Evolutionary conservation across 345 rosid species (phyloP).

Genomic region (Lumnitzera littorea): DNA sequence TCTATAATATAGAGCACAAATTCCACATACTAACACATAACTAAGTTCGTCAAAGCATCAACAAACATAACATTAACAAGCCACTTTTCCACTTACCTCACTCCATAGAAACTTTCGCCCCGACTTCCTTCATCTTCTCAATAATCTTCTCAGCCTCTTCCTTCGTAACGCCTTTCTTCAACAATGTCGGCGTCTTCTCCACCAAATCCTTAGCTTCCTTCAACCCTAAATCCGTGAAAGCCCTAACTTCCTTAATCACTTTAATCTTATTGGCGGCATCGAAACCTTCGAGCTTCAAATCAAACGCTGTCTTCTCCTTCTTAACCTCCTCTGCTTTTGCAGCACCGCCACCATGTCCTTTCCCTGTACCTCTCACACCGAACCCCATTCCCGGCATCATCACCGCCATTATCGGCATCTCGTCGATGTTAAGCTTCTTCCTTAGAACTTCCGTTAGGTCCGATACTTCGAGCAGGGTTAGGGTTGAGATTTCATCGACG

Average conservation of each 20-base stretch:
- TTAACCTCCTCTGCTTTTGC: slow-evolving; percentile 47
- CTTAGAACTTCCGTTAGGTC: slow-evolving; percentile 69
- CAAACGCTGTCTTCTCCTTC: slow-evolving; percentile 58
- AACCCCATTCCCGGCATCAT: slow-evolving; percentile 93
- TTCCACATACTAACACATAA: too few relatives aligned
- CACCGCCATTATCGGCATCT: slow-evolving; percentile 77
- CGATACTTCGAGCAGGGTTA: slow-evolving; percentile 68
- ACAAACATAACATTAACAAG: too few relatives aligned
- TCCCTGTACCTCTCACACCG: slow-evolving; percentile 32
- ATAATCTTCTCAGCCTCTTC: slow-evolving; percentile 87
- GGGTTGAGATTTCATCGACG: slow-evolving; percentile 58
- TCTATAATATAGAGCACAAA: too few relatives aligned
- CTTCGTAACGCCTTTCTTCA: slow-evolving; percentile 86
- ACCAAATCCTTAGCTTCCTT: slow-evolving; percentile 98
- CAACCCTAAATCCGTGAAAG: slow-evolving; percentile 71
- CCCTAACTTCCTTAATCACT: slow-evolving; percentile 90
- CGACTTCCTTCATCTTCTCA: slow-evolving; percentile 72
- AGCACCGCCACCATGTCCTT: slow-evolving; percentile 27
- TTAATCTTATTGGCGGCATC: slow-evolving; percentile 72
- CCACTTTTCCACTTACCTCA: slow-evolving; percentile 27
- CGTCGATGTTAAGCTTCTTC: slow-evolving; percentile 44
- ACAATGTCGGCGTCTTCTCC: slow-evolving; percentile 73
- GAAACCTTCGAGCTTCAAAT: slow-evolving; percentile 74
- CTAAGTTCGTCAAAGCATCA: too few relatives aligned
- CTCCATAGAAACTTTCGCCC: slow-evolving; percentile 82